Percentiles rank a stretch among this genome's conserved stretches.
These are phyloP conservation scores for Phalaenopsis hybrid DNA, from an alignment of 116 monocot genomes.

Conservation along the genomic window DNA sequence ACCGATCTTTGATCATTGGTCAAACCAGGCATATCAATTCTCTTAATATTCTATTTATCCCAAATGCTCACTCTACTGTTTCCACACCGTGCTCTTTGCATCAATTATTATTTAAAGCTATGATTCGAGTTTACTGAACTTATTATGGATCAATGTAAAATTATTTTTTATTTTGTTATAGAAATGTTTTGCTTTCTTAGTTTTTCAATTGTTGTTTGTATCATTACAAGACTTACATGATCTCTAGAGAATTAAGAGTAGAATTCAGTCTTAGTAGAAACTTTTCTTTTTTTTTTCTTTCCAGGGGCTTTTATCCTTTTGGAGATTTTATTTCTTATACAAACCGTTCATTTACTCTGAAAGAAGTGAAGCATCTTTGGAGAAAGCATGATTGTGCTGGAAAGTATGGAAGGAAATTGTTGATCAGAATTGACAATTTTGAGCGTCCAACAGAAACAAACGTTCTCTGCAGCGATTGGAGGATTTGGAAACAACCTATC, in stretches of 20 bases:
- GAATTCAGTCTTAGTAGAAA: conserved; percentile 8
- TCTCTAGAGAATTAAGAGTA: neutral
- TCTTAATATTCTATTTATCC: conserved; percentile 22
- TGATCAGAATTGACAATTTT: conserved; percentile 74
- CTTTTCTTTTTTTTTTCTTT: conserved; percentile 14
- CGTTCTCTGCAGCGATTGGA: conserved; percentile 86
- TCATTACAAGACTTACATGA: neutral
- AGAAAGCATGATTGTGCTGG: conserved; percentile 72
- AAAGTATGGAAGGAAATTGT: conserved; percentile 47
- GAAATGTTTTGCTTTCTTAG: neutral
- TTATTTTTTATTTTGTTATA: neutral
- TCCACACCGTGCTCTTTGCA: neutral
- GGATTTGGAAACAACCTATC: conserved; percentile 75
- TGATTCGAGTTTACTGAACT: neutral
- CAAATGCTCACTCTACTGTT: neutral
- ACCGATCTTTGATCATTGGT: conserved; percentile 93
- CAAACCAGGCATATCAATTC: conserved; percentile 76
- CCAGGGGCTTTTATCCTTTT: conserved; percentile 83
- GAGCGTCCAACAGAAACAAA: conserved; percentile 64
- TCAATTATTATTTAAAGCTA: neutral
- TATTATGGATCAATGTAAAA: neutral
- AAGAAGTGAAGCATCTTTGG: conserved; percentile 90
- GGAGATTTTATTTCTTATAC: conserved; percentile 74
- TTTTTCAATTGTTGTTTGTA: neutral
- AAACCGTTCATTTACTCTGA: conserved; percentile 66